A percentile compares a stretch with the other conserved stretches of the same genome.
These are phyloP conservation scores for Neurospora sp. DNA, from an alignment of 495 filamentous ascomycete genomes.

Conservation along the genomic window DNA sequence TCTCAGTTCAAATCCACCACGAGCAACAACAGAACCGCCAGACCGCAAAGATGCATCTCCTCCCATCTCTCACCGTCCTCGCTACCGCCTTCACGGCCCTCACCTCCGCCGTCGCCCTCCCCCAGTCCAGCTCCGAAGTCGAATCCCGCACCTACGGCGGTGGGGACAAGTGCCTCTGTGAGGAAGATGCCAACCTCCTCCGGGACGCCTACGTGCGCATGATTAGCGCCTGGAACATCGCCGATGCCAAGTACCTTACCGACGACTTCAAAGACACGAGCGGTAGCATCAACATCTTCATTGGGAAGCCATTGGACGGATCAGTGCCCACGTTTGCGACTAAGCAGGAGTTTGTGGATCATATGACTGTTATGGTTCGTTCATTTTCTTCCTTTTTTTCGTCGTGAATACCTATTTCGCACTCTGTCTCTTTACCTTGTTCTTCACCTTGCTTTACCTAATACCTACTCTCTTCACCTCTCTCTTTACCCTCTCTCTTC, in stretches of 20 bases:
- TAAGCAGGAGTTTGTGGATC: slow-evolving; percentile 14
- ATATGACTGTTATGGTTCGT: slow-evolving; percentile 8
- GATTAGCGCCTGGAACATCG: slow-evolving; percentile 16
- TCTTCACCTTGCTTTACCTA: neutral
- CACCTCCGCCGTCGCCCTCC: neutral
- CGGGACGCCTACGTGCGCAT: slow-evolving; percentile 16
- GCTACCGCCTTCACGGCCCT: neutral
- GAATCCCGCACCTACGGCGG: neutral
- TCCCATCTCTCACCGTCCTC: slow-evolving; percentile 4
- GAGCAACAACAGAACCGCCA: neutral
- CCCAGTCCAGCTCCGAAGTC: neutral
- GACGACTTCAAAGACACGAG: slow-evolving; percentile 16
- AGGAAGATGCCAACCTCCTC: slow-evolving; percentile 10
- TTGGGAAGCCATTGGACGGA: slow-evolving; percentile 14
- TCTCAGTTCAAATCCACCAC: neutral
- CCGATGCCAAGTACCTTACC: slow-evolving; percentile 14
- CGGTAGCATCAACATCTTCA: slow-evolving; percentile 24
- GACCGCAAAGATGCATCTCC: slow-evolving; percentile 5
- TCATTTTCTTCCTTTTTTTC: neutral
- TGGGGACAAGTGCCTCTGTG: slow-evolving; percentile 8
- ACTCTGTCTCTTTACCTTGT: neutral
- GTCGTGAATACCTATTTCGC: no score
- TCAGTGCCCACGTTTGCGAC: slow-evolving; percentile 14
- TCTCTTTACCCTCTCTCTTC: neutral
- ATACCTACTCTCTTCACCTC: neutral